A percentile compares a stretch with the other conserved stretches of the same genome.
These are phyloP conservation scores for Endocladia muricata DNA, from an alignment of 31 red algal species.

Conservation along the genomic window DNA sequence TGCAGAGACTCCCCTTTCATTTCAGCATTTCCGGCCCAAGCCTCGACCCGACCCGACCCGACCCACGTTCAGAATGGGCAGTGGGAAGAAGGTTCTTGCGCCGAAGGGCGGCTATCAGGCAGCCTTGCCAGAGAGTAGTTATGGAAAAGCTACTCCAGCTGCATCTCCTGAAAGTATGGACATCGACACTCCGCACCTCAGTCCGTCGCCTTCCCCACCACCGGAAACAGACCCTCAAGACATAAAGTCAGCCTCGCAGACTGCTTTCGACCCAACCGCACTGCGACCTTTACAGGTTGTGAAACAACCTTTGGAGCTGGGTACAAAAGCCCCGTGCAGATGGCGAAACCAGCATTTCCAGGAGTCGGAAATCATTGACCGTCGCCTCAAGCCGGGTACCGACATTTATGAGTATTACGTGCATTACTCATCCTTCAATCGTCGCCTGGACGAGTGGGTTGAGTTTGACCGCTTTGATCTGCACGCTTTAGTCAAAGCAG, in stretches of 20 bases:
- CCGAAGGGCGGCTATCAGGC: neutral
- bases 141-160: neutral
- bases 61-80: neutral
- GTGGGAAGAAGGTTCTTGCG: conserved; percentile 19
- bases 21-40: too few relatives aligned
- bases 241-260: too few relatives aligned
- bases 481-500: conserved; percentile 41
- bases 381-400: conserved; percentile 60
- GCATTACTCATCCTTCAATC: conserved; percentile 88
- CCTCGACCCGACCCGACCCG: neutral
- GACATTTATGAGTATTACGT: conserved; percentile 88
- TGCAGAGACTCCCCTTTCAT: too few relatives aligned
- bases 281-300: neutral
- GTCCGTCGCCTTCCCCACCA: too few relatives aligned
- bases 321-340: conserved; percentile 60
- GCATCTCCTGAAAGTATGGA: neutral
- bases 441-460: conserved; percentile 98
- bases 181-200: neutral
- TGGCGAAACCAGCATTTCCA: conserved; percentile 80
- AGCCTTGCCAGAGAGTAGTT: neutral
- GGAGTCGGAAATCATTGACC: conserved; percentile 64
- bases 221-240: too few relatives aligned
- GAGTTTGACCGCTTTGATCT: conserved; percentile 73
- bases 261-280: neutral
- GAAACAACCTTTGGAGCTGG: conserved; percentile 58